Evolutionary conservation across 257 asterid species (phyloP).

Genomic region (Lycium ferocissimum): DNA sequence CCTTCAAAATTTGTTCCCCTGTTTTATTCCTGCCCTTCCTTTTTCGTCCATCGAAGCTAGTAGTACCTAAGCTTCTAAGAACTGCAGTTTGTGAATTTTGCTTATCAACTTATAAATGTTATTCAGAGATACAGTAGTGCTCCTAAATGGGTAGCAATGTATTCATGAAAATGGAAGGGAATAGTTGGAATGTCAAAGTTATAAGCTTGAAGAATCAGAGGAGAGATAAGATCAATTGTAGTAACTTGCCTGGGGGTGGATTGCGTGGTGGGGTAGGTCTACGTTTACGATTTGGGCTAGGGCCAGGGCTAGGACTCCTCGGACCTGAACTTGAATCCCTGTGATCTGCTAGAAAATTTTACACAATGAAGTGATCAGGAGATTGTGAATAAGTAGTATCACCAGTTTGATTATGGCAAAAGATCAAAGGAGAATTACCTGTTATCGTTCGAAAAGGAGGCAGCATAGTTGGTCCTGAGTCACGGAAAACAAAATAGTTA

Average conservation of each 20-base stretch:
- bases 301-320: conserved; percentile 18
- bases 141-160: not conserved
- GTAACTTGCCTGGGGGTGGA: conserved; percentile 19
- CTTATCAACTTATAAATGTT: not conserved
- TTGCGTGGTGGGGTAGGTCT: not conserved
- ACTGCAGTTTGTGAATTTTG: not conserved
- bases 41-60: not conserved
- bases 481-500: conserved; percentile 14
- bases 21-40: not conserved
- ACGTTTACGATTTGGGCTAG: not conserved
- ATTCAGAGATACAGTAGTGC: not conserved
- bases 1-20: not conserved
- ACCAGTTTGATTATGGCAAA: not conserved
- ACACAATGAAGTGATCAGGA: conserved; percentile 22
- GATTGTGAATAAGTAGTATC: conserved; percentile 15
- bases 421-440: conserved; percentile 42
- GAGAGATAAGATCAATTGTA: not conserved
- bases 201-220: not conserved
- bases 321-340: conserved; percentile 29
- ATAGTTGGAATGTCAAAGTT: conserved; percentile 13
- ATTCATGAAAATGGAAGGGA: not conserved
- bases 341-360: conserved; percentile 15
- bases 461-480: conserved; percentile 61
- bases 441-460: conserved; percentile 71
- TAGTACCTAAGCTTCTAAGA: not conserved